These are phyloP conservation scores for Trichoderma polysporum DNA, from an alignment of 2,329 filamentous ascomycete species.

Conservation along the genomic window DNA sequence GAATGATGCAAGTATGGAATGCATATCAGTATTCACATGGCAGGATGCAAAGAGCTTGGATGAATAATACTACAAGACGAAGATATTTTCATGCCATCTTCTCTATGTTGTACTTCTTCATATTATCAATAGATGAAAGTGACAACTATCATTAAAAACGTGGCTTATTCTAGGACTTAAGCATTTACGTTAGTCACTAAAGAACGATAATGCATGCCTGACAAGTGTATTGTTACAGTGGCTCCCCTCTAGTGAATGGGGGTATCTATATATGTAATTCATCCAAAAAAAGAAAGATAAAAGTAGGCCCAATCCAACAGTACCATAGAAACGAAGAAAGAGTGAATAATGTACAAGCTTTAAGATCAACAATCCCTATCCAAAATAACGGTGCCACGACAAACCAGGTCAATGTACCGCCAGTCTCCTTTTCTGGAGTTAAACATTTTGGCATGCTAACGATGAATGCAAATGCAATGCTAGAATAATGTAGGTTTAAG, in stretches of 20 bases:
- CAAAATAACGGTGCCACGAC: background rate
- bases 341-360: background rate
- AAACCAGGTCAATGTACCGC: no score
- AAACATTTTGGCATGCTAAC: background rate
- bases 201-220: background rate
- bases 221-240: background rate
- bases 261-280: slow-evolving; percentile 2
- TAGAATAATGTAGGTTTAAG: slow-evolving; percentile 8
- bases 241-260: background rate
- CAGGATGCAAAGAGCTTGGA: no score
- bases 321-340: background rate
- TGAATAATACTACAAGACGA: no score
- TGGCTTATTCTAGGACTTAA: no score
- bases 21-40: no score
- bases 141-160: no score
- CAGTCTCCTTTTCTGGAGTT: background rate
- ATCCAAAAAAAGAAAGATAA: no score
- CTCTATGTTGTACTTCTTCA: no score
- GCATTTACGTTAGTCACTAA: no score
- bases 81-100: no score
- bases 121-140: no score
- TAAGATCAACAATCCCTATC: background rate
- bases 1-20: no score
- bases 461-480: background rate
- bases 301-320: background rate